Percentiles rank a stretch among this genome's conserved stretches.
phyloP scores from a whole-genome alignment of 805 yeast species.

The Pichia nanzhaoensis region DNA sequence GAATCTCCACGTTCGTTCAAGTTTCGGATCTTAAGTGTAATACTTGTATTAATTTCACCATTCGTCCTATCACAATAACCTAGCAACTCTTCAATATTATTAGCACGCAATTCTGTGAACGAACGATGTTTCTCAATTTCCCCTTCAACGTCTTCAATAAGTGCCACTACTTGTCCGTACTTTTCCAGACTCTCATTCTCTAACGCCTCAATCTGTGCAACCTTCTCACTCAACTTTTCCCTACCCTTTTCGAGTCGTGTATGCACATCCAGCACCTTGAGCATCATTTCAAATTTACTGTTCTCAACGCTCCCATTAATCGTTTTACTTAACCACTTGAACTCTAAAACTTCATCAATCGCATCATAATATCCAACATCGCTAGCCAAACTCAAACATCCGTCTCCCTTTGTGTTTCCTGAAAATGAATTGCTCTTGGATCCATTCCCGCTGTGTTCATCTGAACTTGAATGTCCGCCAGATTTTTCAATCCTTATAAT shows the following conservation, averaged over 20 bases:
- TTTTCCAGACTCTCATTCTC: conserved; percentile 25
- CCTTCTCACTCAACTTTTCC: conserved; percentile 18
- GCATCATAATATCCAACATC: conserved; percentile 6
- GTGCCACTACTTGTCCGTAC: conserved; percentile 13
- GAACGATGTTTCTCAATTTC: conserved; percentile 19
- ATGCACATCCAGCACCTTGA: conserved; percentile 1
- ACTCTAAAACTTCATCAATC: conserved; percentile 6
- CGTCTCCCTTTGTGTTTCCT: background rate
- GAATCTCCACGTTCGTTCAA: conserved; percentile 43
- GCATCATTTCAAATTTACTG: conserved; percentile 3
- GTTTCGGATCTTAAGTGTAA: conserved; percentile 54
- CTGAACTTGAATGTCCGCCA: background rate
- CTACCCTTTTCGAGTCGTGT: background rate
- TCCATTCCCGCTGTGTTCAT: background rate
- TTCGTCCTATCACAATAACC: conserved; percentile 61
- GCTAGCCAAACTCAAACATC: background rate
- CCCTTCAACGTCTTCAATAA: conserved; percentile 19
- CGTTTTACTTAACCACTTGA: background rate
- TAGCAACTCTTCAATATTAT: conserved; percentile 52
- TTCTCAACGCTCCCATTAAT: conserved; percentile 3
- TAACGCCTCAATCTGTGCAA: conserved; percentile 25
- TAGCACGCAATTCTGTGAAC: conserved; percentile 24
- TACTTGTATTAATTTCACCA: conserved; percentile 67
- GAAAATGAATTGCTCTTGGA: background rate
- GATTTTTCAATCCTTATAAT: conserved; percentile 6